phyloP scores from a whole-genome alignment of 2,329 filamentous ascomycete genomes.

The Dendrostoma leiphaemia region DNA sequence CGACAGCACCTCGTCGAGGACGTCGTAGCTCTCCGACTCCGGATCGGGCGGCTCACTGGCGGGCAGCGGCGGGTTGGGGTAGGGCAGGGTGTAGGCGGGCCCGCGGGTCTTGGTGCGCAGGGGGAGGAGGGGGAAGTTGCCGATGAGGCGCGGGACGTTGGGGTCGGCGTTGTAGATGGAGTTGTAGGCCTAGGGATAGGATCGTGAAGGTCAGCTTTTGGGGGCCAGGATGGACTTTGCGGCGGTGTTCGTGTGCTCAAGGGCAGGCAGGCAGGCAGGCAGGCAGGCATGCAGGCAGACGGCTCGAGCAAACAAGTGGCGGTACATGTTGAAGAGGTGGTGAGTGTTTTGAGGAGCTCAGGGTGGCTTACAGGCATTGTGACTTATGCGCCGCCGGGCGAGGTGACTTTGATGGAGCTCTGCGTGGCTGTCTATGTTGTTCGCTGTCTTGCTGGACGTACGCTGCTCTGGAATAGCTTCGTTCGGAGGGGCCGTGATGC shows the following conservation, averaged over 20 bases:
- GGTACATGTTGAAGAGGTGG: no score
- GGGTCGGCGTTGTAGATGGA: constrained; percentile 90
- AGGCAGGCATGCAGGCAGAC: no score
- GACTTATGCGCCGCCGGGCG: constrained; percentile 15
- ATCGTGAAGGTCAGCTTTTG: constrained; percentile 23
- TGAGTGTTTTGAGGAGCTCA: no score
- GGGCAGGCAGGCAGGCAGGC: no score
- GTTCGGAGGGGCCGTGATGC: not conserved
- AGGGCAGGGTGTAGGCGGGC: constrained; percentile 82
- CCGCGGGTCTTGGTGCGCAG: constrained; percentile 93
- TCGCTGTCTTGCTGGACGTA: no score
- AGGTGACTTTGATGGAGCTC: constrained; percentile 20
- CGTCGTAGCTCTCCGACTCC: constrained; percentile 91
- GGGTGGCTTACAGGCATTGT: constrained; percentile 25
- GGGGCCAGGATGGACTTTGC: not conserved
- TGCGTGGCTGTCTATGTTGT: no score
- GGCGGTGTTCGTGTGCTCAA: not conserved
- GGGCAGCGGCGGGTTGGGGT: constrained; percentile 55
- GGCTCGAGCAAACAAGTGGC: not conserved
- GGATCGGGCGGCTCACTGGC: constrained; percentile 69
- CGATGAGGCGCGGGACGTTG: constrained; percentile 60
- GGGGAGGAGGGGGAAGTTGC: constrained; percentile 93
- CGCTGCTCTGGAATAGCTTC: not conserved
- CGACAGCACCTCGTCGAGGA: constrained; percentile 87
- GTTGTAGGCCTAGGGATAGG: constrained; percentile 77